phyloP scores from a whole-genome alignment of 768 basidiomycete species.

The Pleurotus sapidus region DNA sequence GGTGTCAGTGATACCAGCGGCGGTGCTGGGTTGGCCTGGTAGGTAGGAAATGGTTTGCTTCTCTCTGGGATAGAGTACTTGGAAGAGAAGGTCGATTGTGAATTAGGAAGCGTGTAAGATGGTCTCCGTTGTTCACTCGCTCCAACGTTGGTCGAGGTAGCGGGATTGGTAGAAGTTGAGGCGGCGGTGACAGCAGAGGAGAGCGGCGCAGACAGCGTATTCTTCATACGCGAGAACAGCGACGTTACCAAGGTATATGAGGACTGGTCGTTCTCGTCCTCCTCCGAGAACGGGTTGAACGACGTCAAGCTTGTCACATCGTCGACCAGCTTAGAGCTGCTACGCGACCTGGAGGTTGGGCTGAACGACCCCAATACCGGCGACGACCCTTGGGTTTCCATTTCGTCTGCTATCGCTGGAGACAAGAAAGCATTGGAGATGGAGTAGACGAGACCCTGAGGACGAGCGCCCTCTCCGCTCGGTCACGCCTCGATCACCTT shows the following conservation, averaged over 20 bases:
- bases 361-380: slow-evolving; percentile 33
- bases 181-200: slow-evolving; percentile 47
- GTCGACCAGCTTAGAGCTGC: slow-evolving; percentile 53
- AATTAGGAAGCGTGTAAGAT: slow-evolving; percentile 43
- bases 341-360: slow-evolving; percentile 57
- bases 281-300: slow-evolving; percentile 91
- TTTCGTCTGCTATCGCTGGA: slow-evolving; percentile 10
- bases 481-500: background rate
- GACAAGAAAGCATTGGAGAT: background rate
- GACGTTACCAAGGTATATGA: slow-evolving; percentile 84
- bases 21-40: slow-evolving; percentile 63
- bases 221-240: slow-evolving; percentile 79
- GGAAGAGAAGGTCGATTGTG: slow-evolving; percentile 45
- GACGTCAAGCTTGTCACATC: slow-evolving; percentile 78
- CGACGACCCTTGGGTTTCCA: slow-evolving; percentile 29
- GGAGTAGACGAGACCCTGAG: too few species aligned
- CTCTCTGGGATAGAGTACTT: slow-evolving; percentile 51
- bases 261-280: slow-evolving; percentile 87
- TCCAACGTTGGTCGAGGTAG: slow-evolving; percentile 24
- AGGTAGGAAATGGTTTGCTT: slow-evolving; percentile 51
- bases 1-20: slow-evolving; percentile 85
- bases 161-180: slow-evolving; percentile 27
- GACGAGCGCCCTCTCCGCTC: background rate
- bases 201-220: slow-evolving; percentile 67
- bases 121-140: slow-evolving; percentile 58